These are phyloP conservation scores for Chrysoporthe puriensis DNA, from an alignment of 2,329 filamentous ascomycete species.

Conservation along the genomic window DNA sequence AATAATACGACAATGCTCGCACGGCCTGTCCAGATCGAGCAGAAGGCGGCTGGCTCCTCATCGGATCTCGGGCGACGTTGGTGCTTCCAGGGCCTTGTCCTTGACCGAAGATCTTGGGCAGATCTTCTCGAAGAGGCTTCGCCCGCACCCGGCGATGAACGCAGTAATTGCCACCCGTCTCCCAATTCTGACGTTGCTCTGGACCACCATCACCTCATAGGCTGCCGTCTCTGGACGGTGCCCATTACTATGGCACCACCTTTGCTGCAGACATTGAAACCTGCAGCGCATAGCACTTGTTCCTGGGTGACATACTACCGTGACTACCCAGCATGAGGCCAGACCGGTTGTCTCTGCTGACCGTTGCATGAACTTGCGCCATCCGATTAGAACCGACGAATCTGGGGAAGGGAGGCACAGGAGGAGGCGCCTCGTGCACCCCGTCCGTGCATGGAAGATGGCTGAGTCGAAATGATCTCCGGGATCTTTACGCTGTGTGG, in stretches of 20 bases:
- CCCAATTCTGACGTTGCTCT: slow-evolving; percentile 21
- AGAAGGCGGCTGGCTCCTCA: neutral
- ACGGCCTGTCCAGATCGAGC: slow-evolving; percentile 19
- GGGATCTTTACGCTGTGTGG: slow-evolving; percentile 3
- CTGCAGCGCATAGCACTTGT: no score
- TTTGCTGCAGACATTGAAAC: neutral
- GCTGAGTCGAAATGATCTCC: slow-evolving; percentile 4
- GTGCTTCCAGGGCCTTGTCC: neutral
- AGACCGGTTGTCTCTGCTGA: slow-evolving; percentile 17
- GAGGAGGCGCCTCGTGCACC: slow-evolving; percentile 14
- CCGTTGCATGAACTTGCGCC: slow-evolving; percentile 23
- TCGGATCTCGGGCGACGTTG: slow-evolving; percentile 12
- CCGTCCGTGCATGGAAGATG: slow-evolving; percentile 21
- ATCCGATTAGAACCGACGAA: slow-evolving; percentile 11
- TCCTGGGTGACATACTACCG: no score
- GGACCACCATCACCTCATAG: slow-evolving; percentile 10
- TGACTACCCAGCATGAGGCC: neutral
- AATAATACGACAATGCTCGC: slow-evolving; percentile 6
- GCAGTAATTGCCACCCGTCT: slow-evolving; percentile 18
- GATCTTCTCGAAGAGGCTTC: neutral
- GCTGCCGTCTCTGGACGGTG: neutral
- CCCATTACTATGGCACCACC: slow-evolving; percentile 3
- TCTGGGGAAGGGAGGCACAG: slow-evolving; percentile 8
- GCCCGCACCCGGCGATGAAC: slow-evolving; percentile 5
- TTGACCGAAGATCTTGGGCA: slow-evolving; percentile 4